These are phyloP conservation scores for Lavandula angustifolia DNA, from an alignment of 257 asterid genomes.

Conservation along the genomic window DNA sequence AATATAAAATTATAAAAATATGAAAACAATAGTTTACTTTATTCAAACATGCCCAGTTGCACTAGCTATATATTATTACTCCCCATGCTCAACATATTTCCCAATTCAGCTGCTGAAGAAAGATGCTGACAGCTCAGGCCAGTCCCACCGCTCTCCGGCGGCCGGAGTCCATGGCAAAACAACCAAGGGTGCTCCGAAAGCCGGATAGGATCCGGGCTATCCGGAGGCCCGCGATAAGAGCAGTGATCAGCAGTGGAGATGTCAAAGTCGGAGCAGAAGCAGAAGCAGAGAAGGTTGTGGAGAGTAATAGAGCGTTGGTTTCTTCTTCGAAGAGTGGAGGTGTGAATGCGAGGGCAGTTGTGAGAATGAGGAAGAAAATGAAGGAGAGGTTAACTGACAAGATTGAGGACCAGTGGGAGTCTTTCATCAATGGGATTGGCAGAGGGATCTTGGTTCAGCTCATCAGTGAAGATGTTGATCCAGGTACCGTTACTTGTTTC, in stretches of 20 bases:
- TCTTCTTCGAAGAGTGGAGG: conserved; percentile 41
- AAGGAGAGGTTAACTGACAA: conserved; percentile 67
- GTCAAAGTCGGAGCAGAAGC: conserved; percentile 53
- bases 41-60: conserved; percentile 4
- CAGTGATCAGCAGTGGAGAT: conserved; percentile 78
- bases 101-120: background rate
- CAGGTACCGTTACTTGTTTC: conserved; percentile 42
- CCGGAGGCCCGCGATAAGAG: conserved; percentile 37
- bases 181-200: conserved; percentile 26
- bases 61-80: background rate
- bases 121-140: conserved; percentile 66
- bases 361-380: conserved; percentile 81
- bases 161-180: conserved; percentile 36
- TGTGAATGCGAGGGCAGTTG: conserved; percentile 65
- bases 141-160: conserved; percentile 49
- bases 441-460: conserved; percentile 79
- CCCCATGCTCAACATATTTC: conserved; percentile 23
- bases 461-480: conserved; percentile 74
- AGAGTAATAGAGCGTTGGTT: conserved; percentile 32
- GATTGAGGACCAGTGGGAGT: conserved; percentile 78
- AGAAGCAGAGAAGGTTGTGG: conserved; percentile 42
- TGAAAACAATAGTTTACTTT: conserved; percentile 31
- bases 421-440: conserved; percentile 76
- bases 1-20: background rate
- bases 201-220: conserved; percentile 32